Percentiles rank a stretch among this genome's conserved stretches.
phyloP scores from a whole-genome alignment of 305 asterid species.

The Fraxinus angustifolia region DNA sequence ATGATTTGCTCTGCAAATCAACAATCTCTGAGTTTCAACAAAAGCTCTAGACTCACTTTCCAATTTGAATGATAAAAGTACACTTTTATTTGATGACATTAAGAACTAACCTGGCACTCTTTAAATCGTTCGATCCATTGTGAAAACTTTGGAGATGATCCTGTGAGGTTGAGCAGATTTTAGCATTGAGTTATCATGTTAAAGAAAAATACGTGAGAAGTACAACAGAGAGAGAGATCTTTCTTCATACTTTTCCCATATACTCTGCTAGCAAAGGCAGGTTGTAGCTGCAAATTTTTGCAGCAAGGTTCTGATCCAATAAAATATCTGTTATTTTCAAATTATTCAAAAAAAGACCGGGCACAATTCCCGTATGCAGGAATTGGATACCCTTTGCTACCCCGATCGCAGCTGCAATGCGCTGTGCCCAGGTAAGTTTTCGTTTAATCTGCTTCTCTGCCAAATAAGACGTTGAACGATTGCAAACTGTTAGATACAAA shows the following conservation, averaged over 20 bases:
- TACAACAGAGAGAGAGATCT: not conserved
- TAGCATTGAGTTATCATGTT: conserved; percentile 15
- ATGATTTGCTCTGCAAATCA: conserved; percentile 47
- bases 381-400: conserved; percentile 92
- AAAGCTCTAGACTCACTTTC: not conserved
- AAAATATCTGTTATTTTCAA: conserved; percentile 67
- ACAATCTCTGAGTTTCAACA: not conserved
- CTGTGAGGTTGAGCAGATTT: conserved; percentile 35
- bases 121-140: conserved; percentile 39
- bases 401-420: conserved; percentile 78
- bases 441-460: conserved; percentile 51
- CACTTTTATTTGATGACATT: not conserved
- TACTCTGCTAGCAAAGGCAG: conserved; percentile 61
- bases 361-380: conserved; percentile 77
- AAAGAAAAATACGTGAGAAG: not conserved
- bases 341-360: conserved; percentile 58
- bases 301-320: conserved; percentile 66
- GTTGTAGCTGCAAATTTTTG: conserved; percentile 66
- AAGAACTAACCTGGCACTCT: conserved; percentile 41
- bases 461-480: conserved; percentile 5
- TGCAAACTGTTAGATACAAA: not conserved
- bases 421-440: conserved; percentile 76
- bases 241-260: conserved; percentile 44
- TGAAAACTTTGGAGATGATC: conserved; percentile 30
- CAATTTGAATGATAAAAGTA: not conserved